phyloP scores from a whole-genome alignment of 192 early-diverging fungal species.

The Radiomyces spectabilis region DNA sequence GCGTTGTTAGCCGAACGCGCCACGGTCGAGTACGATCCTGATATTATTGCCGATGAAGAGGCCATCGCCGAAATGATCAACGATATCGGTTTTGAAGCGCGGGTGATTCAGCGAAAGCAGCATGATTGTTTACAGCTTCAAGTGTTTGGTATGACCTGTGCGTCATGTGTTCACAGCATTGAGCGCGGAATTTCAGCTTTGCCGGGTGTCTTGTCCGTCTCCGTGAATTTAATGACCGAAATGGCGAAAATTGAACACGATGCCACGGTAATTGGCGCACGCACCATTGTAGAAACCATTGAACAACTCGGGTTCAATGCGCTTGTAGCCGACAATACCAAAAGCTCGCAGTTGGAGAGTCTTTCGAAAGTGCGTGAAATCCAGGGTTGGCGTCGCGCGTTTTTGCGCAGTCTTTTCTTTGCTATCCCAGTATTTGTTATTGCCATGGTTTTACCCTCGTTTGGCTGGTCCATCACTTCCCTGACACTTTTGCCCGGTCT shows the following conservation, averaged over 20 bases:
- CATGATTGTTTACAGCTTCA: slow-evolving; percentile 55
- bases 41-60: slow-evolving; percentile 31
- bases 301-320: slow-evolving; percentile 59
- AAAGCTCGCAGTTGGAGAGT: slow-evolving; percentile 84
- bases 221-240: slow-evolving; percentile 76
- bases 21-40: slow-evolving; percentile 61
- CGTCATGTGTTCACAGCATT: slow-evolving; percentile 68
- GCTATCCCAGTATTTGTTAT: slow-evolving; percentile 78
- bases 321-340: slow-evolving; percentile 2
- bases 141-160: slow-evolving; percentile 89
- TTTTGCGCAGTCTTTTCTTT: slow-evolving; percentile 63
- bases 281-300: slow-evolving; percentile 74
- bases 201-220: slow-evolving; percentile 31
- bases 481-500: slow-evolving; percentile 51
- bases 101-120: slow-evolving; percentile 23
- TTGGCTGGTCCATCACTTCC: slow-evolving; percentile 21
- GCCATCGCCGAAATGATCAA: slow-evolving; percentile 61
- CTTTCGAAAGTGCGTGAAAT: slow-evolving; percentile 83
- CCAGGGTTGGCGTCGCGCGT: slow-evolving; percentile 62
- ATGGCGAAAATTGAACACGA: slow-evolving; percentile 67
- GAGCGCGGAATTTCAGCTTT: slow-evolving; percentile 54
- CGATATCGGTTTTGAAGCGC: slow-evolving; percentile 83
- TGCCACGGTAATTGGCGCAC: slow-evolving; percentile 52
- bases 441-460: slow-evolving; percentile 67
- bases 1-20: slow-evolving; percentile 81